These are phyloP conservation scores for Lentithecium fluviatile DNA, from an alignment of 495 filamentous ascomycete species.

Conservation along the genomic window DNA sequence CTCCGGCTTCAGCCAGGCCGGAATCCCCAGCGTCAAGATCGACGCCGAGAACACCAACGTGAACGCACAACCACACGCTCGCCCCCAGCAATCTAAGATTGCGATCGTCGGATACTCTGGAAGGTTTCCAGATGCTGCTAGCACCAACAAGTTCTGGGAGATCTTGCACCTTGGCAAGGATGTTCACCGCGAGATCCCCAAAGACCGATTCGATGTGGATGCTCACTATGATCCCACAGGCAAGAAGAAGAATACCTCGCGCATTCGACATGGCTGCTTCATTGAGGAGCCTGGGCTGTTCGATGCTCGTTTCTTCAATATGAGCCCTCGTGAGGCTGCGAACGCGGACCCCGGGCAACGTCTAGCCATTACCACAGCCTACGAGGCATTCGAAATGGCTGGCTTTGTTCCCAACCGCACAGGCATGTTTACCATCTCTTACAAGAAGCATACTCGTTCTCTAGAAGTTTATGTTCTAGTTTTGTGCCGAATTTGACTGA, in stretches of 20 bases:
- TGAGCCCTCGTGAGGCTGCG: constrained; percentile 45
- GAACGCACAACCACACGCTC: constrained; percentile 4
- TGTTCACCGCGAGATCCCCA: constrained; percentile 32
- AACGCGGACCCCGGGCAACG: constrained; percentile 43
- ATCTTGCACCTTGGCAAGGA: constrained; percentile 29
- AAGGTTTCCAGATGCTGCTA: constrained; percentile 35
- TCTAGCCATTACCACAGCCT: constrained; percentile 42
- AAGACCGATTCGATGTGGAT: constrained; percentile 32
- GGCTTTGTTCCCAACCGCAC: constrained; percentile 41
- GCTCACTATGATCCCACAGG: constrained; percentile 32
- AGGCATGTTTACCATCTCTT: constrained; percentile 4
- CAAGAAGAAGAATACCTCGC: constrained; percentile 35
- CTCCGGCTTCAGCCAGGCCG: constrained; percentile 9
- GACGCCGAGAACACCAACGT: constrained; percentile 10
- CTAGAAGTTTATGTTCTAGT: no score
- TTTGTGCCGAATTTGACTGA: background rate
- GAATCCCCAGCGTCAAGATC: constrained; percentile 14
- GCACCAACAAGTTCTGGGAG: constrained; percentile 34
- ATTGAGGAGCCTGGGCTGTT: constrained; percentile 39
- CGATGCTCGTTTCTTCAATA: constrained; percentile 46
- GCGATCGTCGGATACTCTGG: constrained; percentile 39
- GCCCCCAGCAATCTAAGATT: constrained; percentile 24
- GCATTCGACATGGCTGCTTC: constrained; percentile 35
- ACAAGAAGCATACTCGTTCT: no score
- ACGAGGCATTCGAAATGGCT: constrained; percentile 45